A percentile compares a stretch with the other conserved stretches of the same genome.
These are phyloP conservation scores for Leccinum fibrillosum DNA, from an alignment of 768 basidiomycete genomes.

Conservation along the genomic window DNA sequence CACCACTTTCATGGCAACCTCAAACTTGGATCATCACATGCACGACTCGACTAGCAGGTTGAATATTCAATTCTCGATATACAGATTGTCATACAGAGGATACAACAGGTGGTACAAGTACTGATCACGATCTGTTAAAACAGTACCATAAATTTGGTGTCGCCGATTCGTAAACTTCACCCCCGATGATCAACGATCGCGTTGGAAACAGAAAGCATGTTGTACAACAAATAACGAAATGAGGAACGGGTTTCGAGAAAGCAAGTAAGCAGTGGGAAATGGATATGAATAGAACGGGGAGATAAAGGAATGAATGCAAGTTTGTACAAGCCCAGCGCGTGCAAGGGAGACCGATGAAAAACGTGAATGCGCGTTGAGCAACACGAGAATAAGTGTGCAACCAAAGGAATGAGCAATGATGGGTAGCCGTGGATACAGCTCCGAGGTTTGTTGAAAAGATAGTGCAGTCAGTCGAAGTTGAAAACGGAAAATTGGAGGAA, in stretches of 20 bases:
- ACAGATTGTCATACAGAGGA: neutral
- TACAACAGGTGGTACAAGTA: conserved; percentile 14
- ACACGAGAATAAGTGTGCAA: neutral
- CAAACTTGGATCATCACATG: neutral
- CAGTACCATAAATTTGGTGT: conserved; percentile 18
- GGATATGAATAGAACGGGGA: neutral
- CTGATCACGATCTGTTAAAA: neutral
- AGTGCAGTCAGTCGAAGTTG: too few species aligned
- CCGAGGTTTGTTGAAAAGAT: neutral
- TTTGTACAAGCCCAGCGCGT: conserved; percentile 7
- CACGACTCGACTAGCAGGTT: neutral
- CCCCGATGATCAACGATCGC: conserved; percentile 13
- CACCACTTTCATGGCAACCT: neutral
- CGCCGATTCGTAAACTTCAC: conserved; percentile 1
- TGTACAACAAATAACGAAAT: conserved; percentile 16
- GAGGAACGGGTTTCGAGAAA: neutral
- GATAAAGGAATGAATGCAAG: neutral
- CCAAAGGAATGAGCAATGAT: conserved; percentile 1
- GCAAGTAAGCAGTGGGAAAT: neutral
- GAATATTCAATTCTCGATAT: conserved; percentile 11
- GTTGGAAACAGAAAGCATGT: neutral
- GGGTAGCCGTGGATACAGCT: neutral
- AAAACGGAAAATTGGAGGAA: neutral
- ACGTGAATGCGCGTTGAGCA: neutral
- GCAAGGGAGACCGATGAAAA: neutral